phyloP scores from a whole-genome alignment of 176 grass and related monocot species.

The Secale cereale region DNA sequence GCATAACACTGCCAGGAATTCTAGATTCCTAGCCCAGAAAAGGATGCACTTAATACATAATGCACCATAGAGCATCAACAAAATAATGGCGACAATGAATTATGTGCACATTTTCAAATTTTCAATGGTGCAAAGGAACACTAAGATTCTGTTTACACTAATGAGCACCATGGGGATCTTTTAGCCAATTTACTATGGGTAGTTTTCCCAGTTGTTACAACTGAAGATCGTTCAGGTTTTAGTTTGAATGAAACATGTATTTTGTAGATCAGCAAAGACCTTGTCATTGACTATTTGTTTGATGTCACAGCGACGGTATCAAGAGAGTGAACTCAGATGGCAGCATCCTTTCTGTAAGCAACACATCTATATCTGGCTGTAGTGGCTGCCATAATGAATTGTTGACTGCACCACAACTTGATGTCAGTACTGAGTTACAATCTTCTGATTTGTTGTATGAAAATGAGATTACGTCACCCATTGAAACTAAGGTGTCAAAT shows the following conservation, averaged over 20 bases:
- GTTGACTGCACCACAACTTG: slow-evolving; percentile 21
- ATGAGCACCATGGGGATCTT: not conserved
- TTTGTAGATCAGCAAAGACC: slow-evolving; percentile 2
- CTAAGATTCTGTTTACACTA: not conserved
- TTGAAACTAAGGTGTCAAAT: slow-evolving; percentile 37
- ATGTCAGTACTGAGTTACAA: slow-evolving; percentile 25
- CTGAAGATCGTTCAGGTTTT: not conserved
- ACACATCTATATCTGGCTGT: slow-evolving; percentile 35
- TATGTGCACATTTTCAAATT: not conserved
- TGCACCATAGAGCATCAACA: not conserved
- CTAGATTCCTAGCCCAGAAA: not conserved
- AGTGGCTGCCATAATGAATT: slow-evolving; percentile 27
- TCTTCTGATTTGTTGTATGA: slow-evolving; percentile 17
- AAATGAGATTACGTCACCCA: slow-evolving; percentile 32
- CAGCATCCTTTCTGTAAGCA: slow-evolving; percentile 57
- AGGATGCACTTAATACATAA: not conserved
- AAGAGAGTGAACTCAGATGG: slow-evolving; percentile 85
- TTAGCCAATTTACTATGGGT: slow-evolving; percentile 16
- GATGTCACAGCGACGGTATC: slow-evolving; percentile 61
- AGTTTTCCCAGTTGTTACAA: slow-evolving; percentile 8
- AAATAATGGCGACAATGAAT: not conserved
- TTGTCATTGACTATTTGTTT: slow-evolving; percentile 27
- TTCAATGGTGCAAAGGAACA: not conserved
- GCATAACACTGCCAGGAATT: not conserved
- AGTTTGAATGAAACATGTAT: not conserved